Base-by-base conservation (phyloP, 495 filamentous ascomycete genomes). In the Trichoderma reesei region DNA sequence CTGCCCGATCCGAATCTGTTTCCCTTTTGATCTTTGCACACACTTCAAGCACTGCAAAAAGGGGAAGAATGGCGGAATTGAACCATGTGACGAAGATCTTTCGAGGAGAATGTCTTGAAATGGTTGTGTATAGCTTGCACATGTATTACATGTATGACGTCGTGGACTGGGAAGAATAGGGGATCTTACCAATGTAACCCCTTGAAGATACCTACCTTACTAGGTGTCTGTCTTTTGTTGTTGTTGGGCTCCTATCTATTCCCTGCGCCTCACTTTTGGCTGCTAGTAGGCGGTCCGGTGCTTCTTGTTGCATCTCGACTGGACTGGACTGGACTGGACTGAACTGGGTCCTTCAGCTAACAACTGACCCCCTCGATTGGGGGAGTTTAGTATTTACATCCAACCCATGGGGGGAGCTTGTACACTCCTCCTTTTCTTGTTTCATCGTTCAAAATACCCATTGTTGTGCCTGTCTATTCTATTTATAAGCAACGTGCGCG, bases 371-470 rank as follows among this genome's bases (percentile, higher is more conserved):
- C 14, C 0, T 48, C 7, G 5, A 6, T 48, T 48, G 18, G 16
- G 1, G 20, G 44, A 16, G 44, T 56, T 56, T 56, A 26, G 33
- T 56, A 31, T 56, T 10, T 56, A 26, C 3, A 20, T 31, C 20
- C 1, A 26, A 26, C 1, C 9, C 46, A 54, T 31, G 46, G 46
- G n/a, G 46, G 46, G 46, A 51, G 46, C 46, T 26, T 26, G 26
- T 26, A 31, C 20, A 31, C 18, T n/a, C 18, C 5, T 20, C 20
- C 6, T 48, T 3, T 39, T 39, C 11, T 39, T 26, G 18, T 7
- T 56, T 56, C 11, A 56, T 56, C 26, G 51, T 33, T 56, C 9
- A 31, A 56, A 56, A 56, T 56, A 56, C 51, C 51, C 51, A 33
- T 56, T 39, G 1, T 46, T 26, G 26, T 26, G 26, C 26, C 13